These are phyloP conservation scores for Penicillium sp. DNA, from an alignment of 2,329 filamentous ascomycete genomes.

Conservation along the genomic window DNA sequence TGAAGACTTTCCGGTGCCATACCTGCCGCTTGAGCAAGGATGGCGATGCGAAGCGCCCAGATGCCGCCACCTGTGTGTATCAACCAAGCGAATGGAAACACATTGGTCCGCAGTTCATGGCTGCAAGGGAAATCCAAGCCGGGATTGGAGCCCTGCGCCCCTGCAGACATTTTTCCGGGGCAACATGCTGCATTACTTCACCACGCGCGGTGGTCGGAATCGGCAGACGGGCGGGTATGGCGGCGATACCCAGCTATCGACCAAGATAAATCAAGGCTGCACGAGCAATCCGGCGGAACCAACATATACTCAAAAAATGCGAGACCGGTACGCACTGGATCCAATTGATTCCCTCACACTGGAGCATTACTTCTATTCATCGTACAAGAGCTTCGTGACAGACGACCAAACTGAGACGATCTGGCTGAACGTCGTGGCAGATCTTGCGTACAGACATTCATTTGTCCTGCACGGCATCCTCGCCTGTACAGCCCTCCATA, in stretches of 20 bases:
- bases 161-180: conserved; percentile 34
- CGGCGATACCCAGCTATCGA: no score
- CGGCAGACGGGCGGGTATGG: no score
- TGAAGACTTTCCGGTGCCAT: conserved; percentile 28
- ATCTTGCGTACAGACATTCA: conserved; percentile 32
- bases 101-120: conserved; percentile 30
- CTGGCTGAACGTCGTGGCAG: conserved; percentile 37
- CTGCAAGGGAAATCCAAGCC: conserved; percentile 6
- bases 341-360: conserved; percentile 13
- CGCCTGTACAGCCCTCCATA: conserved; percentile 41
- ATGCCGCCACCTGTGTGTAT: conserved; percentile 30
- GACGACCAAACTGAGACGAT: conserved; percentile 12
- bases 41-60: conserved; percentile 18
- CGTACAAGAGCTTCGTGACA: conserved; percentile 18
- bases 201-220: conserved; percentile 3
- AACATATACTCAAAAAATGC: neutral
- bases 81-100: conserved; percentile 34
- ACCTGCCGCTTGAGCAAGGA: conserved; percentile 27
- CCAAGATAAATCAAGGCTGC: no score
- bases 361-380: conserved; percentile 21
- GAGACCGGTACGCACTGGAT: conserved; percentile 8
- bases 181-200: conserved; percentile 30
- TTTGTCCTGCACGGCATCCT: conserved; percentile 45
- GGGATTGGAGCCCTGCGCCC: conserved; percentile 20
- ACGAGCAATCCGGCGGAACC: neutral